A percentile compares a stretch with the other conserved stretches of the same genome.
Conservation (phyloP, 768 basidiomycete species). For the Hypholoma sublateritium region DNA sequence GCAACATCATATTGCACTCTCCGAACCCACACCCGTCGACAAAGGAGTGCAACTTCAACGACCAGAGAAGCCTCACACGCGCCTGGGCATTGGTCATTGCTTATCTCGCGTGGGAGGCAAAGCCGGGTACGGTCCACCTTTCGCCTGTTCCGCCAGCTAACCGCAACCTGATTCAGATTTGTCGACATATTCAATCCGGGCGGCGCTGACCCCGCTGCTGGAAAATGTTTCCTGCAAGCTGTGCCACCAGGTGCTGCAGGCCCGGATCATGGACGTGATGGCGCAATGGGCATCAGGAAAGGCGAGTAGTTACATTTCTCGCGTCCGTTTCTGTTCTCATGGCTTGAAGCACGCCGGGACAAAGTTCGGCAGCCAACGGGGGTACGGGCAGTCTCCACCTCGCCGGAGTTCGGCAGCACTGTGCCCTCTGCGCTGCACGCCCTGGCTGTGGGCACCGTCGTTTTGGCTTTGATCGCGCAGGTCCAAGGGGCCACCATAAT, state of each 20-base stretch:
- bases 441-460: too few relatives aligned
- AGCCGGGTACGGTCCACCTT: slow-evolving; percentile 15
- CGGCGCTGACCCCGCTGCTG: slow-evolving; percentile 45
- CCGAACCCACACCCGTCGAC: slow-evolving; percentile 23
- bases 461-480: too few relatives aligned
- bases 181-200: slow-evolving; percentile 46
- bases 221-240: slow-evolving; percentile 46
- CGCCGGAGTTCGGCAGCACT: too few relatives aligned
- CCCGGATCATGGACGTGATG: slow-evolving; percentile 47
- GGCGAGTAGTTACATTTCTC: slow-evolving; percentile 27
- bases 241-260: slow-evolving; percentile 41
- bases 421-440: too few relatives aligned
- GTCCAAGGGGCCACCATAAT: too few relatives aligned
- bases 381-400: too few relatives aligned
- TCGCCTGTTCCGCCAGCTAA: too few relatives aligned
- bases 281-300: slow-evolving; percentile 57
- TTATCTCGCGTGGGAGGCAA: slow-evolving; percentile 27
- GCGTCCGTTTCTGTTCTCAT: slow-evolving; percentile 8
- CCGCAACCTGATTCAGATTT: slow-evolving; percentile 35
- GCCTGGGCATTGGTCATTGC: slow-evolving; percentile 30
- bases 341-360: slow-evolving; percentile 1
- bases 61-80: slow-evolving; percentile 25
- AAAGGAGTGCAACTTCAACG: slow-evolving; percentile 20
- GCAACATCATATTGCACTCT: slow-evolving; percentile 22
- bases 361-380: too few relatives aligned